Evolutionary conservation across 306 rosid species (phyloP).

Genomic region (Chamaecrista fasciculata): DNA sequence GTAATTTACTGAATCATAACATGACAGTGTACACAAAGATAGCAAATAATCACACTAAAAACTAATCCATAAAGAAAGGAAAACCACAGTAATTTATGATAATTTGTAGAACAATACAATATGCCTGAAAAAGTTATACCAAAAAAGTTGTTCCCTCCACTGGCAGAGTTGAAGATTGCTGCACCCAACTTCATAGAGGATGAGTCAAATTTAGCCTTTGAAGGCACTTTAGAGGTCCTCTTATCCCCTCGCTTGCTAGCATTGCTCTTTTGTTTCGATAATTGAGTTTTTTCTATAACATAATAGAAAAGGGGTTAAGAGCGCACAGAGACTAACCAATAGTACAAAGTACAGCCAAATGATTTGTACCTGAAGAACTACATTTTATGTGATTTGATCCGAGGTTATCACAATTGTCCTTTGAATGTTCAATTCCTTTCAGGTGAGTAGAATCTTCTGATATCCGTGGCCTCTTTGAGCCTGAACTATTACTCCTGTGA

Average conservation of each 20-base stretch:
- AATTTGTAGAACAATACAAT: background rate
- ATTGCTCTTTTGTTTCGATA: slow-evolving; percentile 64
- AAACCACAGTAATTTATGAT: slow-evolving; percentile 3
- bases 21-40: slow-evolving; percentile 1
- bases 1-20: slow-evolving; percentile 5
- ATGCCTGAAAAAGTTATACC: slow-evolving; percentile 49
- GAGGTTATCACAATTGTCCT: slow-evolving; percentile 51
- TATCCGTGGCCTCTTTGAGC: slow-evolving; percentile 61
- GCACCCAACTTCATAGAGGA: slow-evolving; percentile 62
- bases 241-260: slow-evolving; percentile 75
- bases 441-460: slow-evolving; percentile 42
- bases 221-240: slow-evolving; percentile 66
- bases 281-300: slow-evolving; percentile 59
- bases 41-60: background rate
- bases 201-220: slow-evolving; percentile 72
- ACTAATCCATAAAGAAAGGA: background rate
- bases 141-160: slow-evolving; percentile 67
- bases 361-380: slow-evolving; percentile 56
- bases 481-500: slow-evolving; percentile 44
- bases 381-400: slow-evolving; percentile 48
- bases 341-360: background rate
- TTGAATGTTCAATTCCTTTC: slow-evolving; percentile 51
- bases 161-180: slow-evolving; percentile 54
- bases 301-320: slow-evolving; percentile 27
- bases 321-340: slow-evolving; percentile 5